Conservation (phyloP, 2,329 filamentous ascomycete species). For the Xylaria sp. region DNA sequence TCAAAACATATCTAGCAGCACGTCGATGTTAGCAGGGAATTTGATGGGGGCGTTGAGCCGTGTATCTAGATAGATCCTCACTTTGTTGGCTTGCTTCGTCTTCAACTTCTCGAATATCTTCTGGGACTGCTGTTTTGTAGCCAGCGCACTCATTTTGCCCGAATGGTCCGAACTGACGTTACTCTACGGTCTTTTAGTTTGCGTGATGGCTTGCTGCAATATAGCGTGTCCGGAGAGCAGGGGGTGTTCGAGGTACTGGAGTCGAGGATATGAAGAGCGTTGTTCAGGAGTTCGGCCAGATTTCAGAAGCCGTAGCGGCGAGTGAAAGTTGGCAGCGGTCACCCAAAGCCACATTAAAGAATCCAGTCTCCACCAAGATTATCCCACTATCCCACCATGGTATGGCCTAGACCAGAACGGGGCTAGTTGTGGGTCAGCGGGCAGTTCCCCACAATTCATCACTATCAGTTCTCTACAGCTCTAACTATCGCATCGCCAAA, state of each 20-base stretch:
- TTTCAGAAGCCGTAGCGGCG: conserved; percentile 40
- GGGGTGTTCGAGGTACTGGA: conserved; percentile 14
- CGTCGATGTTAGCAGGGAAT: not conserved
- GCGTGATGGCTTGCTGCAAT: not conserved
- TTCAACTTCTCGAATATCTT: conserved; percentile 99
- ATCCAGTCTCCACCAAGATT: conserved; percentile 35
- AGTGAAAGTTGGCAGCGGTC: conserved; percentile 13
- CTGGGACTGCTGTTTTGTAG: conserved; percentile 93
- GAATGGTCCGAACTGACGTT: conserved; percentile 15
- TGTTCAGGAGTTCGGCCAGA: conserved; percentile 51
- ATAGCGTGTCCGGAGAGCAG: not conserved
- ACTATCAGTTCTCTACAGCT: conserved; percentile 19
- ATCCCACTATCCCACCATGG: conserved; percentile 25
- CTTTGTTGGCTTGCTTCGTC: conserved; percentile 93
- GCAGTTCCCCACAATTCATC: conserved; percentile 39
- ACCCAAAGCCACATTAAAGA: conserved; percentile 43
- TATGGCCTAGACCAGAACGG: conserved; percentile 32
- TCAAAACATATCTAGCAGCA: conserved; percentile 85
- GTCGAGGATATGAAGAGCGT: conserved; percentile 15
- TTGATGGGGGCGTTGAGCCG: not conserved
- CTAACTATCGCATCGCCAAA: conserved; percentile 5
- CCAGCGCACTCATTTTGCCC: conserved; percentile 71
- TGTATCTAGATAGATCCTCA: conserved; percentile 51
- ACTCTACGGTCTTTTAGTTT: not conserved
- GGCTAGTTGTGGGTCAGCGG: conserved; percentile 27